Evolutionary conservation across 139 green algal genomes (phyloP).

Genomic region (Chlamydomonas sphaeroides): DNA sequence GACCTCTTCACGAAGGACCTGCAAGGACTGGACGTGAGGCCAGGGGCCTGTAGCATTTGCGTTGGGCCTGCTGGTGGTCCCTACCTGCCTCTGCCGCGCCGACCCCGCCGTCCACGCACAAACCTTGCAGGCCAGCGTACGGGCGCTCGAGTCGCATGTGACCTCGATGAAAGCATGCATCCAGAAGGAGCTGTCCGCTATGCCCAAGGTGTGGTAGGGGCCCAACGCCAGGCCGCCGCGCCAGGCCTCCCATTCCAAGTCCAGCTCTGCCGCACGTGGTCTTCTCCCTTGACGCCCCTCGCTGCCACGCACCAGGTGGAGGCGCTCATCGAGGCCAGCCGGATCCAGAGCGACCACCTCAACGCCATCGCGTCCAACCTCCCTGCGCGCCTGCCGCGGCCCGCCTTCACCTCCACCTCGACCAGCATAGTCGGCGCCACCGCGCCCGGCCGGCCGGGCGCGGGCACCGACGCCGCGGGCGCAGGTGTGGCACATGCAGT

Average conservation of each 20-base stretch:
- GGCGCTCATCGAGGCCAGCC: slow-evolving; percentile 59
- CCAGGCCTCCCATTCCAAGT: too few species aligned
- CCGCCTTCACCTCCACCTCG: not conserved
- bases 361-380: slow-evolving; percentile 62
- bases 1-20: slow-evolving; percentile 12
- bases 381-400: slow-evolving; percentile 57
- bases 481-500: too few species aligned
- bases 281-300: too few species aligned
- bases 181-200: slow-evolving; percentile 31
- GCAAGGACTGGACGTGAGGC: not conserved
- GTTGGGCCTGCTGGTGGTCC: not conserved
- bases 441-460: not conserved
- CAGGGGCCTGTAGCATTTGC: too few species aligned
- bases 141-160: slow-evolving; percentile 50
- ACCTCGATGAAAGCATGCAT: slow-evolving; percentile 39
- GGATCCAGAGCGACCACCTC: slow-evolving; percentile 58
- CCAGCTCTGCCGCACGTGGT: not conserved
- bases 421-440: not conserved
- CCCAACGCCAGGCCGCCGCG: too few species aligned
- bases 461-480: too few species aligned
- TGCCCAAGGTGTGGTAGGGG: slow-evolving; percentile 50
- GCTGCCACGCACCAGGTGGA: slow-evolving; percentile 38
- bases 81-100: not conserved
- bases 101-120: not conserved
- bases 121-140: slow-evolving; percentile 44